Percentiles rank a stretch among this genome's conserved stretches.
These are phyloP conservation scores for Ascomycota sp. DNA, from an alignment of 2,329 filamentous ascomycete species.

Conservation along the genomic window DNA sequence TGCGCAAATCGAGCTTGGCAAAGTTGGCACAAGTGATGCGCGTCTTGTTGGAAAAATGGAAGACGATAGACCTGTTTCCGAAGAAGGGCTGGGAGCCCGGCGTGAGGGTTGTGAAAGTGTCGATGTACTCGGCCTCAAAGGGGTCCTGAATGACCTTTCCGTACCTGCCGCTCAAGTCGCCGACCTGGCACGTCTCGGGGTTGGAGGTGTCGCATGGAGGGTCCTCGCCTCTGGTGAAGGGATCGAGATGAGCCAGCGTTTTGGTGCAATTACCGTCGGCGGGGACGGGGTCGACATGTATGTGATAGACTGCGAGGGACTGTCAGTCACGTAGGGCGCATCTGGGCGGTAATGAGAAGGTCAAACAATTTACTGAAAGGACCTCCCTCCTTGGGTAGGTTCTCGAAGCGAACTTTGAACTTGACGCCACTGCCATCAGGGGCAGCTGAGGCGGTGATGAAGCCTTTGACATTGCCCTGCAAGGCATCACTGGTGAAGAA, in stretches of 20 bases:
- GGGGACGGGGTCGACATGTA: conserved; percentile 46
- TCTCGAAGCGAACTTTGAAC: conserved; percentile 33
- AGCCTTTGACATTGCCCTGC: conserved; percentile 20
- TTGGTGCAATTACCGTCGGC: conserved; percentile 49
- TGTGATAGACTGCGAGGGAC: conserved; percentile 41
- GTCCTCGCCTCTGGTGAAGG: conserved; percentile 41
- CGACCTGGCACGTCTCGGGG: conserved; percentile 51
- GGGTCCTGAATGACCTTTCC: conserved; percentile 34
- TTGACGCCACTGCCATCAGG: conserved; percentile 32
- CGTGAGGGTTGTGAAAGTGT: conserved; percentile 35
- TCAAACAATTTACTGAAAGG: conserved; percentile 31
- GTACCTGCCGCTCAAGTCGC: conserved; percentile 58
- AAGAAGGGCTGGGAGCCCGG: conserved; percentile 34
- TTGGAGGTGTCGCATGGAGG: conserved; percentile 34
- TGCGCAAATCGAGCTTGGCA: conserved; percentile 8
- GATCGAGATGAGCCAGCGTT: conserved; percentile 50
- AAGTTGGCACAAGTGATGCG: conserved; percentile 48
- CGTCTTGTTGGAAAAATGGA: conserved; percentile 44
- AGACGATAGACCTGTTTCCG: conserved; percentile 41
- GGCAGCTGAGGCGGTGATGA: conserved; percentile 23
- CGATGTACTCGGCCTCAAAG: conserved; percentile 29
- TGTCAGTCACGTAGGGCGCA: background rate
- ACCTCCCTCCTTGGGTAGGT: conserved; percentile 34
- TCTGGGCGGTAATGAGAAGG: too few relatives aligned
- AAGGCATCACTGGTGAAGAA: conserved; percentile 28